phyloP scores from a whole-genome alignment of 75 land plant genomes.

The Picea sitchensis region DNA sequence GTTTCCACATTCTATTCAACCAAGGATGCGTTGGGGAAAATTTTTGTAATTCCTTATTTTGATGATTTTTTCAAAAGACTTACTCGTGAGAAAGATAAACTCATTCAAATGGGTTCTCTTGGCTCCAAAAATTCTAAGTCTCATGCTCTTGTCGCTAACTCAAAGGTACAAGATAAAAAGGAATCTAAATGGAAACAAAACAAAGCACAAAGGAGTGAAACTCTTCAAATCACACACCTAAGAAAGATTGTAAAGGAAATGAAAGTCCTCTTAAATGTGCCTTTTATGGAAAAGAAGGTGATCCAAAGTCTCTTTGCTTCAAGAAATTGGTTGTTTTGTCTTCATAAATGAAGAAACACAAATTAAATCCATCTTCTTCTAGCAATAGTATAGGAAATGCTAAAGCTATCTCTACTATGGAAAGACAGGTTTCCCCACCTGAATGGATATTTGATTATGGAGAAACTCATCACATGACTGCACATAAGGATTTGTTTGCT shows the following conservation, averaged over 20 bases:
- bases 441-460: too few species aligned
- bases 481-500: too few species aligned
- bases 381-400: too few species aligned
- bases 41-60: not conserved
- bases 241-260: not conserved
- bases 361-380: too few species aligned
- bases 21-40: not conserved
- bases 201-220: not conserved
- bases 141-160: not conserved
- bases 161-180: not conserved
- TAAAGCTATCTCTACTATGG: too few species aligned
- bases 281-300: too few species aligned
- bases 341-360: too few species aligned
- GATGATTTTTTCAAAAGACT: not conserved
- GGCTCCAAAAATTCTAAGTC: not conserved
- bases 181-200: not conserved
- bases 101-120: not conserved
- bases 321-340: too few species aligned
- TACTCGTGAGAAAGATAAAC: not conserved
- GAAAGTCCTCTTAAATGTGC: too few species aligned
- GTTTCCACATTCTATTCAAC: not conserved
- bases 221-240: not conserved
- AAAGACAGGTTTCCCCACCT: too few species aligned
- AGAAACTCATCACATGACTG: too few species aligned
- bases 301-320: too few species aligned